Conservation (phyloP, 495 filamentous ascomycete genomes). For the Podospora conica region DNA sequence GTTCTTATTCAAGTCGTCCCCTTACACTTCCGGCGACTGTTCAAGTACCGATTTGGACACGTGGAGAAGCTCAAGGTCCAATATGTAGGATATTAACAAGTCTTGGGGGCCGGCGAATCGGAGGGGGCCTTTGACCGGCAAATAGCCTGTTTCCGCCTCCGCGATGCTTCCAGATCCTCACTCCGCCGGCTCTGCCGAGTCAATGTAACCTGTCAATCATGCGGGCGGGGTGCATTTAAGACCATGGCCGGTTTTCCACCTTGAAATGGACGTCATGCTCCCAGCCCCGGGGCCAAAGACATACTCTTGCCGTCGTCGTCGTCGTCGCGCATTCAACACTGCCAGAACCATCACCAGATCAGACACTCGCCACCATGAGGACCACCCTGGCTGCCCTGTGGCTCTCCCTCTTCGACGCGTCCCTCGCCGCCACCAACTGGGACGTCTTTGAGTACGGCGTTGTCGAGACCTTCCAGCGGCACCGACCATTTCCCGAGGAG, state of each 20-base stretch:
- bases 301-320: background rate
- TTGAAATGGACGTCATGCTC: background rate
- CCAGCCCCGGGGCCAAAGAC: background rate
- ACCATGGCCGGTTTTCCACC: background rate
- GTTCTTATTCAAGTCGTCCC: background rate
- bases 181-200: background rate
- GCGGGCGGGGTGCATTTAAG: background rate
- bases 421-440: slow-evolving; percentile 24
- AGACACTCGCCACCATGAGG: background rate
- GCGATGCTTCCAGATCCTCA: background rate
- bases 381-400: background rate
- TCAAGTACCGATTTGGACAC: slow-evolving; percentile 2
- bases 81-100: slow-evolving; percentile 1
- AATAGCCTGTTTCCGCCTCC: slow-evolving; percentile 3
- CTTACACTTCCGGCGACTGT: background rate
- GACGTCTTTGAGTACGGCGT: slow-evolving; percentile 28
- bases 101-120: background rate
- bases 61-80: background rate
- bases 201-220: background rate
- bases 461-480: slow-evolving; percentile 28
- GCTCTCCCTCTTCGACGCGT: background rate
- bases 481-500: slow-evolving; percentile 29
- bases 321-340: background rate
- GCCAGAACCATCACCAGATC: background rate
- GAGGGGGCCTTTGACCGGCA: background rate